Conservation (phyloP, 2,329 filamentous ascomycete species). For the Dothistroma pini region DNA sequence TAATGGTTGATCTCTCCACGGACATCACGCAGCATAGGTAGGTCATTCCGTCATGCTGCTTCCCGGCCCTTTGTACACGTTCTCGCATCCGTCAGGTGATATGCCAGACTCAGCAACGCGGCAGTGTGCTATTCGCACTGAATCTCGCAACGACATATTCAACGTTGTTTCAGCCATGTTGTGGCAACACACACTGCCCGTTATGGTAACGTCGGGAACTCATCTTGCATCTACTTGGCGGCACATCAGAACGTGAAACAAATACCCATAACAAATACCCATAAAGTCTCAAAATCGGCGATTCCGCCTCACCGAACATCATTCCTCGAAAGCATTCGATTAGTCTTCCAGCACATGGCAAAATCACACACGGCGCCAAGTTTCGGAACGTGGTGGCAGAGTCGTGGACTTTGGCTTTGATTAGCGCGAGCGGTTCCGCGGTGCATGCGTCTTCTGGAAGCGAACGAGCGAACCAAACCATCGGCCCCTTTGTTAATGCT, state of each 20-base stretch:
- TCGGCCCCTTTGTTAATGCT: neutral
- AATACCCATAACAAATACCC: too few relatives aligned
- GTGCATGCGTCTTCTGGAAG: neutral
- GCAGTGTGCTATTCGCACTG: neutral
- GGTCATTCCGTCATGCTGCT: too few relatives aligned
- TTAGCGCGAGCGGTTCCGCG: neutral
- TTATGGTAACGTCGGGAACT: neutral
- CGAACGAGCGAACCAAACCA: neutral
- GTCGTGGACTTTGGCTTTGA: neutral
- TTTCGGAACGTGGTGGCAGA: neutral
- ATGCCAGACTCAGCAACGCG: neutral
- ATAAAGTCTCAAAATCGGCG: too few relatives aligned
- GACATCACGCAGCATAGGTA: too few relatives aligned
- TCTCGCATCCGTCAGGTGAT: neutral
- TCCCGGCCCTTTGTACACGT: too few relatives aligned
- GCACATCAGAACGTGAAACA: too few relatives aligned
- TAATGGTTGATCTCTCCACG: too few relatives aligned
- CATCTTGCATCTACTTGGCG: too few relatives aligned
- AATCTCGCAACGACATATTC: neutral
- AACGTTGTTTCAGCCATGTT: neutral
- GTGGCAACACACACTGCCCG: neutral
- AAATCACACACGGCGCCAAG: neutral
- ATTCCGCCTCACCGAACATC: neutral
- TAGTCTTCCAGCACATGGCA: neutral
- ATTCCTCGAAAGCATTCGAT: neutral